Conservation (phyloP, 495 filamentous ascomycete genomes). For the Thermochaetoides thermophila region DNA sequence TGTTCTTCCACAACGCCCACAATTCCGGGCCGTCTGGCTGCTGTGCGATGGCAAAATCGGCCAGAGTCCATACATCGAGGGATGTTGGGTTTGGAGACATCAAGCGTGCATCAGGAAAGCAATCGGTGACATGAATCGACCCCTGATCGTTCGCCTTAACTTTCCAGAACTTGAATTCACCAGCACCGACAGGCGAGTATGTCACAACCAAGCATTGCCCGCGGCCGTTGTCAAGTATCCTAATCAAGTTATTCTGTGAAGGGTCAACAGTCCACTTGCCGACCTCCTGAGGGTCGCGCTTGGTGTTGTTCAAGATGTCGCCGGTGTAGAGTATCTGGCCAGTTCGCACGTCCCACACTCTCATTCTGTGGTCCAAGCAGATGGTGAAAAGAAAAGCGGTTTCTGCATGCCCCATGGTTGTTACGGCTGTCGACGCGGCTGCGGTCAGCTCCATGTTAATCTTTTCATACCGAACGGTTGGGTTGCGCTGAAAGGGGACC, state of each 20-base stretch:
- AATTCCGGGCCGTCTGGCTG: constrained; percentile 37
- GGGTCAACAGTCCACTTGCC: constrained; percentile 64
- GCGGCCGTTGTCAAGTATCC: constrained; percentile 49
- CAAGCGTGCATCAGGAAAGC: constrained; percentile 46
- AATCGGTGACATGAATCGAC: constrained; percentile 50
- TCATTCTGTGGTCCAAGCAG: constrained; percentile 72
- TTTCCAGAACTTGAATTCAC: constrained; percentile 93
- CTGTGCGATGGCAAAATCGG: constrained; percentile 56
- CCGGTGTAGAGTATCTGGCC: constrained; percentile 56
- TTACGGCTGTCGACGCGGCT: constrained; percentile 43
- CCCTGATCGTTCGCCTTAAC: constrained; percentile 48
- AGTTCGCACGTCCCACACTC: constrained; percentile 67
- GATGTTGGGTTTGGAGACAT: constrained; percentile 53
- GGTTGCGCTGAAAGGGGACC: constrained; percentile 51
- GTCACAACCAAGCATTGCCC: constrained; percentile 63
- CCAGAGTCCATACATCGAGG: constrained; percentile 72
- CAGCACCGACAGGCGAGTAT: constrained; percentile 72
- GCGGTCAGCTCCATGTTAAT: constrained; percentile 49
- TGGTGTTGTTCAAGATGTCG: constrained; percentile 51
- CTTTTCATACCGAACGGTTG: constrained; percentile 49
- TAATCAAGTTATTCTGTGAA: constrained; percentile 51
- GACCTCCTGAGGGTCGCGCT: constrained; percentile 38
- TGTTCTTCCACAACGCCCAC: constrained; percentile 83
- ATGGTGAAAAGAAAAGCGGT: constrained; percentile 60
- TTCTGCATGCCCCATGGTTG: constrained; percentile 28